Evolutionary conservation across 345 rosid genomes (phyloP), one percentile per base, ranked within the genome.

Genomic region (Brassica rapa): DNA sequence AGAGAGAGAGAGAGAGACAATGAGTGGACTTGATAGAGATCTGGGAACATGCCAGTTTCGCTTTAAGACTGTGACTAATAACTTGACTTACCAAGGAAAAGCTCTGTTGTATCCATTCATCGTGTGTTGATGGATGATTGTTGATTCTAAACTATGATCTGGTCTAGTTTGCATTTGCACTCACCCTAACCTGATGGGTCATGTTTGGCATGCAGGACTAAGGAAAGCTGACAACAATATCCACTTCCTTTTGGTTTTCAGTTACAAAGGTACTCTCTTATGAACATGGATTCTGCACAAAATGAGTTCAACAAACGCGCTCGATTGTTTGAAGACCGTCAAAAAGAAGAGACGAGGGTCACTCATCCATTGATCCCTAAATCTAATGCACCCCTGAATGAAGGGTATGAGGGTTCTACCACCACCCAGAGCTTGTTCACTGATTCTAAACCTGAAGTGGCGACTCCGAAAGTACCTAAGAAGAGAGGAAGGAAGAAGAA

Each of bases 121-220:
- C 68, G 68, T 37, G 51, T 67, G 51, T 23, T 16, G 12, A 16
- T 49, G 27, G 25, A 72, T 15, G 68, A 37, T 72, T 46, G 61
- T 16, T 62, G 27, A 61, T 62, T 62, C 8, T n/a, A 33, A 33
- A 37, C 43, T 37, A 33, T 33, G 8, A 33, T 33, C 57, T 51
- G 21, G 57, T 51, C 57, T 51, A 14, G 57, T 51, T n/a, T 15
- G 84, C 83, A 82, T 89, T 81, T 77, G 86, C 86, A 21, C 89
- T 93, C 82, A 86, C 83, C 72, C 89, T 86, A 43, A 69, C 90
- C 98, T 41, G 88, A 81, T 80, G 90, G 90, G 90, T 83, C 87
- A 79, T 78, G 84, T 85, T 75, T 93, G 89, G 80, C 88, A 84
- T 49, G 86, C 86, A 64, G 96, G 96, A 80, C 83, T 93, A 74